Percentiles rank a stretch among this genome's conserved stretches.
phyloP scores from a whole-genome alignment of 2,329 filamentous ascomycete genomes.

The Rasamsonia emersonii region DNA sequence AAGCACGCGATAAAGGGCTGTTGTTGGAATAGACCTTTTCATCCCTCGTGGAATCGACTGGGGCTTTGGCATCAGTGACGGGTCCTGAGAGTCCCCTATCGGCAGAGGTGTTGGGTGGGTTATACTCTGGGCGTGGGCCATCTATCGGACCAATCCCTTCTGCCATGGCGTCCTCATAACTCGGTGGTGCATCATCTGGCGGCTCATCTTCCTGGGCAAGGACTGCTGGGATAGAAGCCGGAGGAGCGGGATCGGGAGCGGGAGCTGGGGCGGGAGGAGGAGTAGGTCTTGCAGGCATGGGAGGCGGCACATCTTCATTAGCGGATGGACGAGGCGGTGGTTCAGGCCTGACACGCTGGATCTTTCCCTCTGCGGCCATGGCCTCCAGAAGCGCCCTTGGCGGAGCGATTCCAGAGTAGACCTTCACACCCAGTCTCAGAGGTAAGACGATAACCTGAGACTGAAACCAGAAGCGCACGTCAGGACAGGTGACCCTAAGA shows the following conservation, averaged over 20 bases:
- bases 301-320: slow-evolving; percentile 24
- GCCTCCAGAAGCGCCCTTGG: slow-evolving; percentile 67
- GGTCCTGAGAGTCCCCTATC: slow-evolving; percentile 21
- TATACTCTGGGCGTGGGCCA: slow-evolving; percentile 52
- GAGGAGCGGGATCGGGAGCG: slow-evolving; percentile 7
- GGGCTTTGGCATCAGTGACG: slow-evolving; percentile 30
- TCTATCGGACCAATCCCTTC: slow-evolving; percentile 66
- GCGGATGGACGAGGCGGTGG: neutral
- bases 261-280: slow-evolving; percentile 2
- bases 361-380: slow-evolving; percentile 33
- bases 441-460: slow-evolving; percentile 73
- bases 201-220: slow-evolving; percentile 15
- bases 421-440: slow-evolving; percentile 66
- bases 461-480: slow-evolving; percentile 26
- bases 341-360: neutral
- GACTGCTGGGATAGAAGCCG: too few species aligned
- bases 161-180: slow-evolving; percentile 88
- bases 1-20: slow-evolving; percentile 13
- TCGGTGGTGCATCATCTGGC: slow-evolving; percentile 74
- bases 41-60: slow-evolving; percentile 23
- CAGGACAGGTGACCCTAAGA: slow-evolving; percentile 9
- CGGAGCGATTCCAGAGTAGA: slow-evolving; percentile 82
- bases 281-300: slow-evolving; percentile 33
- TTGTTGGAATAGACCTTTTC: slow-evolving; percentile 15
- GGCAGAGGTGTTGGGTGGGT: slow-evolving; percentile 31